Conservation (phyloP, 2,329 filamentous ascomycete genomes). For the Emmonsiellopsis sp. region DNA sequence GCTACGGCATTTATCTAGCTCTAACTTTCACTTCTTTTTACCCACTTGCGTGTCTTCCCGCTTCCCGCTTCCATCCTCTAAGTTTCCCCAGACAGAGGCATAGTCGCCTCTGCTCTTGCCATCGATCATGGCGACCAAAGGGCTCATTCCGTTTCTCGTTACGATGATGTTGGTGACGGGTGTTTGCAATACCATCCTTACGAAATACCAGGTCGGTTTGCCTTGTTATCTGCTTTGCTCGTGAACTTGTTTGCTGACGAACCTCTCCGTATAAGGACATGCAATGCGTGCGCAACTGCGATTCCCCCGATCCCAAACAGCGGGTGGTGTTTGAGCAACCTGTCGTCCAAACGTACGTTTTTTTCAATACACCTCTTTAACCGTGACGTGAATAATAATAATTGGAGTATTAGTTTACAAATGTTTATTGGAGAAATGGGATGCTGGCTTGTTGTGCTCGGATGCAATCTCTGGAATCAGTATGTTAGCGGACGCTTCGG, state of each 20-base stretch:
- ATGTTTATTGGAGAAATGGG: constrained; percentile 98
- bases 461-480: constrained; percentile 56
- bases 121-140: constrained; percentile 56
- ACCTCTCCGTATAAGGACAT: constrained; percentile 53
- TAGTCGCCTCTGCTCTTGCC: background rate
- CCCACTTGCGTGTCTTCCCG: too few relatives aligned
- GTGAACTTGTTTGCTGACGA: background rate
- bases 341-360: constrained; percentile 69
- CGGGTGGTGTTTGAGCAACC: constrained; percentile 81
- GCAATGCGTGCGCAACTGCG: constrained; percentile 90
- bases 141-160: constrained; percentile 73
- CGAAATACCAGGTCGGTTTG: constrained; percentile 75
- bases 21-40: background rate
- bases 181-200: constrained; percentile 92
- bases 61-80: background rate
- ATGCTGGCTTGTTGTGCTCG: constrained; percentile 82
- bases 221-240: background rate
- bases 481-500: constrained; percentile 33
- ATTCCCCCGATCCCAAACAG: constrained; percentile 55
- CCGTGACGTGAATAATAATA: constrained; percentile 3
- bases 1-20: too few relatives aligned
- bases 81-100: background rate
- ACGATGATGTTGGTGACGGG: constrained; percentile 95
- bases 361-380: background rate
- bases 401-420: constrained; percentile 47